Evolutionary conservation across 495 filamentous ascomycete species (phyloP), one percentile per base, ranked within the genome.

Genomic region (Aspergillus olivimuriae): DNA sequence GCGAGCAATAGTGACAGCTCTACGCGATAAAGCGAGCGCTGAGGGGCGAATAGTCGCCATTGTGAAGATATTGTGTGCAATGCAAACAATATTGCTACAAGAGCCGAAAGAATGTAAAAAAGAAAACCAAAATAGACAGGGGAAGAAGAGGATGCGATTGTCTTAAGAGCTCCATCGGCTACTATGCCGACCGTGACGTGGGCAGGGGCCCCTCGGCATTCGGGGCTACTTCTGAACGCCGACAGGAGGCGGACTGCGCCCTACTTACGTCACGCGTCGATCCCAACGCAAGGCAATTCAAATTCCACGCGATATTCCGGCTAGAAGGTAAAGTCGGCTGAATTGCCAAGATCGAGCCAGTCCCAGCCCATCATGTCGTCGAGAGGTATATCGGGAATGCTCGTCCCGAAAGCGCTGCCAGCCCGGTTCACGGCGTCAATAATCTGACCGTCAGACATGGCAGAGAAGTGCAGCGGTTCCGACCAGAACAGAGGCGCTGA

Each of bases 381-480:
- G 48, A 75, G 65, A 0, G 76, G 70, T 15, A 77, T 57, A 50
- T 76, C 72, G 8, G 74, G 71, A 38, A 76, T 65, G 4, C 60
- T 70, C 2, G 66, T 64, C 17, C 75, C 76, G 48, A 82, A 76
- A 16, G 76, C 72, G 19, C 74, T 74, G 8, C 70, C 76, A 4
- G 75, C 74, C 34, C 72, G 66, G 54, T 79, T 78, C 32, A 84
- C 72, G 12, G 78, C 78, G 52, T 82, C 75, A 4, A 76, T 66
- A 22, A 83, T 78, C 51, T 84, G 78, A 43, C 78, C 65, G 40
- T 81, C 78, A 4, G 79, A 83, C 80, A 84, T 84, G 24, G 77
- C 70, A 8, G 79, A 83, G 55, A 84, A 83, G 37, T 78, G 78
- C 28, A 84, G 55, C 4, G 77, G 69, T 47, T 81, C 75, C 0